Evolutionary conservation across 768 basidiomycete genomes (phyloP).

Genomic region (Russula abietina): DNA sequence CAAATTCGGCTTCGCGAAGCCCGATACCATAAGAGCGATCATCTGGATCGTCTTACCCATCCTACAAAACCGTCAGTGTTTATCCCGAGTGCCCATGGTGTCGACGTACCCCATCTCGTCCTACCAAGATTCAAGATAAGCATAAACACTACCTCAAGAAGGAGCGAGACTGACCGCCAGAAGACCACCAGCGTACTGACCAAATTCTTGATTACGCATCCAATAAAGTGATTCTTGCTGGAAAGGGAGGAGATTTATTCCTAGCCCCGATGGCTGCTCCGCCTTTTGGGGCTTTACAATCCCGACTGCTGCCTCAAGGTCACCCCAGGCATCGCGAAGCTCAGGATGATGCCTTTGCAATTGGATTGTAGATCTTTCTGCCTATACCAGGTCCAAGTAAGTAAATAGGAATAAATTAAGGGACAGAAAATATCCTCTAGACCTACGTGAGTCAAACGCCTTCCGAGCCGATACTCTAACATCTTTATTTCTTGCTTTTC

Average conservation of each 20-base stretch:
- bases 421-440: not conserved
- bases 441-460: conserved; percentile 66
- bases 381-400: conserved; percentile 37
- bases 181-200: conserved; percentile 87
- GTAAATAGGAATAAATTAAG: conserved; percentile 1
- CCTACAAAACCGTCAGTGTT: conserved; percentile 34
- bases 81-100: conserved; percentile 4
- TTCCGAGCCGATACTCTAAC: conserved; percentile 54
- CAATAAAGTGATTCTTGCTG: conserved; percentile 91
- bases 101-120: conserved; percentile 82
- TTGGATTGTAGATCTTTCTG: conserved; percentile 62
- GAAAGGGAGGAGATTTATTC: conserved; percentile 85
- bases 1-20: conserved; percentile 73
- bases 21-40: conserved; percentile 80
- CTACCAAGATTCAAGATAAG: conserved; percentile 34
- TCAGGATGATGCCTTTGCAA: conserved; percentile 72
- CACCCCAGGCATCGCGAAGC: conserved; percentile 80
- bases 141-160: not conserved
- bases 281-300: conserved; percentile 62
- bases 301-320: conserved; percentile 59
- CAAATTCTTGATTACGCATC: conserved; percentile 92
- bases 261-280: conserved; percentile 76
- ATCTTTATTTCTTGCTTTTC: conserved; percentile 26
- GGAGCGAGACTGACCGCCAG: conserved; percentile 55
- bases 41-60: conserved; percentile 98